A percentile compares a stretch with the other conserved stretches of the same genome.
Conservation (phyloP, 495 filamentous ascomycete genomes). For the Parmelia sp. region DNA sequence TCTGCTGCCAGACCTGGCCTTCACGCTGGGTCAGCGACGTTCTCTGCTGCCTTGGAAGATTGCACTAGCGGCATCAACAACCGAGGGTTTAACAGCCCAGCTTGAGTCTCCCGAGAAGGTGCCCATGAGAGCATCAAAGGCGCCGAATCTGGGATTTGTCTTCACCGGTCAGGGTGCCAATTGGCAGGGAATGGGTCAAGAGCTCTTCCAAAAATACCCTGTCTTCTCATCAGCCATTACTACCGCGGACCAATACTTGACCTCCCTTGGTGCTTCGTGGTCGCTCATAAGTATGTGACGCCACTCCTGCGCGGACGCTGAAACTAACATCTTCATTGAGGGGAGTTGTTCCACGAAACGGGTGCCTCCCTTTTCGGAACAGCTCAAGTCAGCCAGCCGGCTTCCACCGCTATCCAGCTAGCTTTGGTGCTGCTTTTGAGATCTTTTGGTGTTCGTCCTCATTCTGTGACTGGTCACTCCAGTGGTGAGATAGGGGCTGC, state of each 20-base stretch:
- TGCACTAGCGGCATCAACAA: background rate
- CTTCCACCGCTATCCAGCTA: conserved; percentile 38
- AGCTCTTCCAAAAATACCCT: conserved; percentile 27
- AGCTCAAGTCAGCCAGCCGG: conserved; percentile 31
- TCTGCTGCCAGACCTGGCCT: conserved; percentile 23
- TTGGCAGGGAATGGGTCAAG: conserved; percentile 32
- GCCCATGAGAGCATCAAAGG: background rate
- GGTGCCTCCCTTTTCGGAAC: conserved; percentile 6
- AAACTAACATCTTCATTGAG: background rate
- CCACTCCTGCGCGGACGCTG: background rate
- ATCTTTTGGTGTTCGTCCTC: conserved; percentile 33
- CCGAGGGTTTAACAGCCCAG: background rate
- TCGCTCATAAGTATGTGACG: conserved; percentile 14
- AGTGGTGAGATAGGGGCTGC: conserved; percentile 41
- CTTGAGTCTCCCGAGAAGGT: background rate
- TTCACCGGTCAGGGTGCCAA: conserved; percentile 39
- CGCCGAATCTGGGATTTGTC: conserved; percentile 12
- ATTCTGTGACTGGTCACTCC: conserved; percentile 36
- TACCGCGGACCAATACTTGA: conserved; percentile 28
- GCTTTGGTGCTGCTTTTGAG: conserved; percentile 33
- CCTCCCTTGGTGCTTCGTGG: conserved; percentile 31
- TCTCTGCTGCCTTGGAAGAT: conserved; percentile 14
- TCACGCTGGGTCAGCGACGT: conserved; percentile 17
- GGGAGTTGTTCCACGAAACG: background rate
- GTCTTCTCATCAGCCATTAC: conserved; percentile 30